phyloP scores from a whole-genome alignment of 2,329 filamentous ascomycete species.

The Phialemoniopsis sp. region DNA sequence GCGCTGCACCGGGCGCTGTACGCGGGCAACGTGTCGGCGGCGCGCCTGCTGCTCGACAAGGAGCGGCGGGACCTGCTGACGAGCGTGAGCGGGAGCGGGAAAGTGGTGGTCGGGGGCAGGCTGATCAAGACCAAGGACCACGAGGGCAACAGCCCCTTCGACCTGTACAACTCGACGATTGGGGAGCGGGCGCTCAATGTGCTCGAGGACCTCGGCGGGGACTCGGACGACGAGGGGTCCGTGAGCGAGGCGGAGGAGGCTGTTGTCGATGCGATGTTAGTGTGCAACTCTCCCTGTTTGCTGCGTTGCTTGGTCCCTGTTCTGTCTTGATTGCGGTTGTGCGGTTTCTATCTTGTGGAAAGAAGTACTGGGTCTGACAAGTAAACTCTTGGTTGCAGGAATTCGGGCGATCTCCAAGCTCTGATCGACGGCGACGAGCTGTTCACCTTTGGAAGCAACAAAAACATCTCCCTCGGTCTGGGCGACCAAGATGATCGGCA shows the following conservation, averaged over 20 bases:
- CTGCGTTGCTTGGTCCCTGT: too few species aligned
- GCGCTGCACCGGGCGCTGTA: conserved; percentile 88
- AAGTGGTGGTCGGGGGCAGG: conserved; percentile 46
- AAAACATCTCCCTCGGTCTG: conserved; percentile 86
- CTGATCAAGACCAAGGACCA: conserved; percentile 94
- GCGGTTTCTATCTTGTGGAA: conserved; percentile 1
- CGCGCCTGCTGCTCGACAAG: conserved; percentile 73
- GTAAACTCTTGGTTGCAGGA: conserved; percentile 6
- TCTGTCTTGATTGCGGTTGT: too few species aligned
- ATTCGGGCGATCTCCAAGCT: conserved; percentile 9
- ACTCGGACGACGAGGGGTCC: conserved; percentile 43
- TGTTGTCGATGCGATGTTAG: conserved; percentile 7
- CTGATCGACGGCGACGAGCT: conserved; percentile 67
- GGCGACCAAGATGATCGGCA: conserved; percentile 96
- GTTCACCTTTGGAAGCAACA: conserved; percentile 94
- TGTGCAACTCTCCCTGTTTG: too few species aligned
- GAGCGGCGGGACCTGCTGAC: conserved; percentile 58
- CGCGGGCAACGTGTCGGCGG: conserved; percentile 82
- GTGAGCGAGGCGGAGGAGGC: conserved; percentile 45
- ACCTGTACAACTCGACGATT: conserved; percentile 86
- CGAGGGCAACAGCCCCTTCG: conserved; percentile 91
- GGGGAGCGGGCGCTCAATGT: conserved; percentile 64
- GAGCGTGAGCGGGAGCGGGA: too few species aligned
- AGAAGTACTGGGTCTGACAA: conserved; percentile 6
- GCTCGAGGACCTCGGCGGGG: conserved; percentile 24